Base-by-base conservation (phyloP, 129 eudicot species). In the Helianthus tuberosus region DNA sequence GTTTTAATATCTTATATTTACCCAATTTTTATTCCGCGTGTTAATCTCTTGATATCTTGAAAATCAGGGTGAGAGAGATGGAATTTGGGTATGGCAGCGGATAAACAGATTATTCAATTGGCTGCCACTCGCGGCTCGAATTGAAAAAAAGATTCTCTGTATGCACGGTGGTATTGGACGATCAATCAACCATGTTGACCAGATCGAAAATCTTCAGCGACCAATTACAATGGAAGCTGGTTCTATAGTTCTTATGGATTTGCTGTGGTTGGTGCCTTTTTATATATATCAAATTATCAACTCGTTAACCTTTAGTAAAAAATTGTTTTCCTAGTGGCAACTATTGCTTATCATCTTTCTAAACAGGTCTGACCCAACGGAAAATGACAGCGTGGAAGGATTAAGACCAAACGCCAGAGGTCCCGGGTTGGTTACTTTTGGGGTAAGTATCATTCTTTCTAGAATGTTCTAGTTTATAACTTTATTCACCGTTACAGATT, bases 131-230 rank as follows among this genome's bases (percentile, higher is more conserved):
- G 99, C 99, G 1, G 99, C 99, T 75, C 76, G 91, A 32, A 91
- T 91, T 36, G 99, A 95, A 85, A 95, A 95, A 69, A 95, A 95
- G 73, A 95, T 95, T 25, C 82, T 95, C 11, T 95, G 99, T 77
- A 95, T 95, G 99, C 99, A 95, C 72, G 99, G 99, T 82, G 99
- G 99, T 48, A 95, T 95, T 76, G 99, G 99, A 43, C 89, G 97
- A 73, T 95, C 99, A 35, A 95, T 95, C 43, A 82, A 89, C 80
- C 96, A 87, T 82, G 82, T 95, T 38, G 94, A 95, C 65, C 99
- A 95, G 79, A 89, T 95, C 69, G 97, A 88, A 80, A 87, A 50
- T 75, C 85, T 95, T 57, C 94, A 95, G 76, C 86, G 99, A 50
- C 99, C 97, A 6, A 91, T 95, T 69, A 75, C 99, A 5, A 95